A percentile compares a stretch with the other conserved stretches of the same genome.
Evolutionary conservation across 345 rosid genomes (phyloP).

Genomic region (Noccaea bulbosa): DNA sequence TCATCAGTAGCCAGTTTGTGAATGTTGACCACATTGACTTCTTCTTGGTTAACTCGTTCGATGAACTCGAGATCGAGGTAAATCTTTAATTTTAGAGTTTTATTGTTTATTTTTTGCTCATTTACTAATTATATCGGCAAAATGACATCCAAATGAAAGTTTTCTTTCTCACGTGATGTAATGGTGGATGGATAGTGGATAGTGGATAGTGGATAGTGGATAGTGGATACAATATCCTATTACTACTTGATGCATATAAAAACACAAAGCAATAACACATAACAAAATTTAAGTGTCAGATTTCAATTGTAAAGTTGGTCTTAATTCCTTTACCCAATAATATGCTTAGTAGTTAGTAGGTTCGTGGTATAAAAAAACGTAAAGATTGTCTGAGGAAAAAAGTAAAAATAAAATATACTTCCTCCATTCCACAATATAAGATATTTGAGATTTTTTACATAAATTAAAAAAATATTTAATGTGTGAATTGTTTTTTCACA

Average conservation of each 20-base stretch:
- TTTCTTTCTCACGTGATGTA: not conserved
- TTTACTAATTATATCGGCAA: not conserved
- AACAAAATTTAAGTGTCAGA: not conserved
- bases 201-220: not conserved
- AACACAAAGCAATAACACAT: not conserved
- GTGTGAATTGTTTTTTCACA: too few relatives aligned
- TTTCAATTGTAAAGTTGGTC: not conserved
- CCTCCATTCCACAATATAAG: too few relatives aligned
- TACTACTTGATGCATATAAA: not conserved
- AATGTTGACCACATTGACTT: slow-evolving; percentile 48
- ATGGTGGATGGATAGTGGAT: slow-evolving; percentile 10
- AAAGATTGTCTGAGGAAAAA: not conserved
- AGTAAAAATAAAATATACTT: not conserved
- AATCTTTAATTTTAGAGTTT: not conserved
- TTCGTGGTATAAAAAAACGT: not conserved
- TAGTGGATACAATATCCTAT: not conserved
- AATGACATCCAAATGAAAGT: not conserved
- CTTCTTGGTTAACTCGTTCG: slow-evolving; percentile 53
- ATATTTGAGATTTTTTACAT: too few relatives aligned
- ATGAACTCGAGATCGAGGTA: slow-evolving; percentile 55
- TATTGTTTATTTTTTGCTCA: not conserved
- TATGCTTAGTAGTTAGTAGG: not conserved
- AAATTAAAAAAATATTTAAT: too few relatives aligned
- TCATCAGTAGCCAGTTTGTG: slow-evolving; percentile 43
- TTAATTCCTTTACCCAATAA: not conserved